These are phyloP conservation scores for Prinsepia uniflora DNA, from an alignment of 306 rosid species.

Conservation along the genomic window DNA sequence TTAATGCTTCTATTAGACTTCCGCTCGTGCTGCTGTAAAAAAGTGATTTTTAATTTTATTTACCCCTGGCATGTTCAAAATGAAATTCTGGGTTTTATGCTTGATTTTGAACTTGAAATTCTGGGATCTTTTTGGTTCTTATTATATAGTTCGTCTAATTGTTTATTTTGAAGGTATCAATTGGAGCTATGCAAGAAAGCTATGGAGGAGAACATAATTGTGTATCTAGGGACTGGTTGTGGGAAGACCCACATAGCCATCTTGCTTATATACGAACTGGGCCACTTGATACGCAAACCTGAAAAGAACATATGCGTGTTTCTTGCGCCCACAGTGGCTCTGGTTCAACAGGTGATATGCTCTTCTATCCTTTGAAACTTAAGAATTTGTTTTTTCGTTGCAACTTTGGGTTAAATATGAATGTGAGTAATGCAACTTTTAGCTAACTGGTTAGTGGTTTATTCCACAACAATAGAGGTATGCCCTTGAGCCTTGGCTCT, in stretches of 20 bases:
- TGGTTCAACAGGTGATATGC: slow-evolving; percentile 75
- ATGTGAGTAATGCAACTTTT: background rate
- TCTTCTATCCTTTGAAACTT: slow-evolving; percentile 17
- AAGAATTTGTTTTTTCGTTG: background rate
- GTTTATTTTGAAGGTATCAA: slow-evolving; percentile 59
- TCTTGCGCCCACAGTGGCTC: slow-evolving; percentile 92
- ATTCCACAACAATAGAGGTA: background rate
- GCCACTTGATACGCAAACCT: slow-evolving; percentile 67
- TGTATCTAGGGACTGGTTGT: slow-evolving; percentile 87
- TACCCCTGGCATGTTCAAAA: background rate
- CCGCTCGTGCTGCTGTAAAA: background rate
- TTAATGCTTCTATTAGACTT: background rate
- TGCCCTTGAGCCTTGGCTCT: background rate
- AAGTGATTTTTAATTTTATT: background rate
- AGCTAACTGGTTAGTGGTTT: background rate
- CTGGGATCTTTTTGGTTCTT: background rate
- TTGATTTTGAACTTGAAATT: background rate
- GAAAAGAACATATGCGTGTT: slow-evolving; percentile 64
- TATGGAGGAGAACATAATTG: slow-evolving; percentile 79
- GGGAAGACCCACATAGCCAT: slow-evolving; percentile 96
- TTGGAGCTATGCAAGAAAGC: slow-evolving; percentile 80
- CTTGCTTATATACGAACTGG: slow-evolving; percentile 67
- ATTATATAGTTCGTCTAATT: background rate
- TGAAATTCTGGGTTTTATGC: background rate
- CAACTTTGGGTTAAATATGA: slow-evolving; percentile 3